Conservation (phyloP, 179 eudicot species). For the Pouteria campechiana region DNA sequence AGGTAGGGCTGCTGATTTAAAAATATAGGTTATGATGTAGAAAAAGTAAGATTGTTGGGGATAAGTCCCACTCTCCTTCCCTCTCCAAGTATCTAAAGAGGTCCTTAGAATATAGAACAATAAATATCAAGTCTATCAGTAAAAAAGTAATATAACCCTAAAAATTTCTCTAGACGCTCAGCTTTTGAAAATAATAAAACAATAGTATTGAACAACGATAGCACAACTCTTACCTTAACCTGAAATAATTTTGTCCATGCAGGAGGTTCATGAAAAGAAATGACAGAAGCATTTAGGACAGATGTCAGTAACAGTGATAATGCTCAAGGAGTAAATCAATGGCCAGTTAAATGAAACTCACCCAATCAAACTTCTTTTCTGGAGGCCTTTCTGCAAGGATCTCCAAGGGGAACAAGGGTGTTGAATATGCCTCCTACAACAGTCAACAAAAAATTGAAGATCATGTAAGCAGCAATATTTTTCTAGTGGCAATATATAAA, state of each 20-base stretch:
- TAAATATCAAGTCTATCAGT: too few species aligned
- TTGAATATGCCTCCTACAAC: conserved; percentile 71
- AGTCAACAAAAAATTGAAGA: neutral
- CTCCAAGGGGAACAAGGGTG: conserved; percentile 72
- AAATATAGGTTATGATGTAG: too few species aligned
- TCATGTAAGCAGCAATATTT: neutral
- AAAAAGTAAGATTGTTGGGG: too few species aligned
- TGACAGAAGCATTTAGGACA: conserved; percentile 1
- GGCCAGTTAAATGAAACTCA: conserved; percentile 18
- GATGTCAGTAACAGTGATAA: neutral
- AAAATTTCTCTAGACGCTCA: too few species aligned
- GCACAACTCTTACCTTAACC: conserved; percentile 52
- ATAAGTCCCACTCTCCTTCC: too few species aligned
- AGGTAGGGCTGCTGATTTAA: too few species aligned
- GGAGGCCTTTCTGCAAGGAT: conserved; percentile 74
- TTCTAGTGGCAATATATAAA: neutral
- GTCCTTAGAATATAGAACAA: too few species aligned
- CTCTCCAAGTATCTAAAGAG: too few species aligned
- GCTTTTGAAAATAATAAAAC: too few species aligned
- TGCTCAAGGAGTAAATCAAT: neutral
- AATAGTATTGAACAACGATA: too few species aligned
- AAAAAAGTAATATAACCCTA: too few species aligned
- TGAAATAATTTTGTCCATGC: conserved; percentile 24
- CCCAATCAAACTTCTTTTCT: conserved; percentile 64
- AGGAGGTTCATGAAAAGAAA: conserved; percentile 1